Evolutionary conservation across 768 basidiomycete species (phyloP).

Genomic region (Lactarius indigo): DNA sequence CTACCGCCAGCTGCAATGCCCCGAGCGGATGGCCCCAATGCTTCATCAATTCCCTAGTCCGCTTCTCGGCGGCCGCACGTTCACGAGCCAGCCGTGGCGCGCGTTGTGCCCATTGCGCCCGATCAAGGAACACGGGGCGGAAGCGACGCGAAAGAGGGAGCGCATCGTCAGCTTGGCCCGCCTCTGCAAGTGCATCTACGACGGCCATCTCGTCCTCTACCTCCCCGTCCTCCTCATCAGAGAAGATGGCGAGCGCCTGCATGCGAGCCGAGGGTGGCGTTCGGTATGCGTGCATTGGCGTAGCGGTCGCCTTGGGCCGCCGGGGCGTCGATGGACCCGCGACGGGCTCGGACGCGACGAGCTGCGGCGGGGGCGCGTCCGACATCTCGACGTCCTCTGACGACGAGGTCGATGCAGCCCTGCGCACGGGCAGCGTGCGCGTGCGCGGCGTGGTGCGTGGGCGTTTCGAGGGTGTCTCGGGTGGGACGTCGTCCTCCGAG

Average conservation of each 20-base stretch:
- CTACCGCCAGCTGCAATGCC: neutral
- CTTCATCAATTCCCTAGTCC: neutral
- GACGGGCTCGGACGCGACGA: conserved; percentile 14
- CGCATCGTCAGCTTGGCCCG: conserved; percentile 2
- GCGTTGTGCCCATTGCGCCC: conserved; percentile 24
- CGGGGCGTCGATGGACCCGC: conserved; percentile 24
- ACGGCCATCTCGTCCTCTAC: neutral
- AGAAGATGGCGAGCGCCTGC: conserved; percentile 6
- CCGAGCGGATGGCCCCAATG: conserved; percentile 23
- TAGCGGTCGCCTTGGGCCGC: neutral
- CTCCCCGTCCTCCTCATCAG: neutral
- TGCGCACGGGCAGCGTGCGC: conserved; percentile 14
- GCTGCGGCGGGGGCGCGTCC: neutral
- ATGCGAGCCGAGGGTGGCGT: conserved; percentile 22
- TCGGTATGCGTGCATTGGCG: conserved; percentile 18
- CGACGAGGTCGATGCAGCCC: conserved; percentile 1
- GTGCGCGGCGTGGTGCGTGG: conserved; percentile 14
- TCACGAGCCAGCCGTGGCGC: conserved; percentile 19
- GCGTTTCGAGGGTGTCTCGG: conserved; percentile 23
- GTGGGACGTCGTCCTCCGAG: conserved; percentile 14
- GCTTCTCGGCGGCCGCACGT: conserved; percentile 20
- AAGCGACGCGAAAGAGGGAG: conserved; percentile 21
- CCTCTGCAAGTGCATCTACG: neutral
- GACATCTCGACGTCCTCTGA: conserved; percentile 16
- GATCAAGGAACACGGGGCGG: conserved; percentile 24